Conservation (phyloP, 2,329 filamentous ascomycete species). For the Clathrospora elynae region DNA sequence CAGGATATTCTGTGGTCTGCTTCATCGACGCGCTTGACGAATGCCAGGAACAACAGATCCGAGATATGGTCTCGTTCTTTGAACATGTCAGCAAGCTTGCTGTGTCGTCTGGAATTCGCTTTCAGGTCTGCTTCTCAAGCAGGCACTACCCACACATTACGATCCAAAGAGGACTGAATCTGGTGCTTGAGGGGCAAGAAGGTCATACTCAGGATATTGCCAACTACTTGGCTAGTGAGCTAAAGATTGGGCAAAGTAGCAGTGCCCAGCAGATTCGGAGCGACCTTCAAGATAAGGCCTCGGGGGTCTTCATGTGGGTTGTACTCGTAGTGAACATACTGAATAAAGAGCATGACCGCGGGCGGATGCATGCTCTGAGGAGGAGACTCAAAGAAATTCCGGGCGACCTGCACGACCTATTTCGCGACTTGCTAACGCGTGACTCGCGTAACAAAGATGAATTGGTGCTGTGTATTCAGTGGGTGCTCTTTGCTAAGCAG, state of each 20-base stretch:
- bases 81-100: slow-evolving; percentile 46
- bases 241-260: slow-evolving; percentile 30
- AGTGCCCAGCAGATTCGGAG: slow-evolving; percentile 28
- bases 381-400: slow-evolving; percentile 50
- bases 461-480: slow-evolving; percentile 24
- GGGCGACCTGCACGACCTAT: slow-evolving; percentile 53
- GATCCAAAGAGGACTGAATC: slow-evolving; percentile 29
- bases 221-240: slow-evolving; percentile 25
- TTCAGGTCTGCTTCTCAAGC: slow-evolving; percentile 34
- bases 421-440: slow-evolving; percentile 51
- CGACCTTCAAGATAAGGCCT: slow-evolving; percentile 47
- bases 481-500: slow-evolving; percentile 25
- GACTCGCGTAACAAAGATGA: slow-evolving; percentile 43
- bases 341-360: slow-evolving; percentile 48
- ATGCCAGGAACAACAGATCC: slow-evolving; percentile 52
- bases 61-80: slow-evolving; percentile 54
- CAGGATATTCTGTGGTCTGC: slow-evolving; percentile 20
- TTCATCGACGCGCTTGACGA: slow-evolving; percentile 58
- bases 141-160: slow-evolving; percentile 55
- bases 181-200: slow-evolving; percentile 46
- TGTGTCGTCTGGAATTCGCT: neutral
- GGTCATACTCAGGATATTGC: slow-evolving; percentile 48
- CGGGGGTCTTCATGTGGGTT: slow-evolving; percentile 53
- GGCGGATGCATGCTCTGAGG: slow-evolving; percentile 37
- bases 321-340: slow-evolving; percentile 47